phyloP scores from a whole-genome alignment of 345 rosid species.

The Luvunga scandens region DNA sequence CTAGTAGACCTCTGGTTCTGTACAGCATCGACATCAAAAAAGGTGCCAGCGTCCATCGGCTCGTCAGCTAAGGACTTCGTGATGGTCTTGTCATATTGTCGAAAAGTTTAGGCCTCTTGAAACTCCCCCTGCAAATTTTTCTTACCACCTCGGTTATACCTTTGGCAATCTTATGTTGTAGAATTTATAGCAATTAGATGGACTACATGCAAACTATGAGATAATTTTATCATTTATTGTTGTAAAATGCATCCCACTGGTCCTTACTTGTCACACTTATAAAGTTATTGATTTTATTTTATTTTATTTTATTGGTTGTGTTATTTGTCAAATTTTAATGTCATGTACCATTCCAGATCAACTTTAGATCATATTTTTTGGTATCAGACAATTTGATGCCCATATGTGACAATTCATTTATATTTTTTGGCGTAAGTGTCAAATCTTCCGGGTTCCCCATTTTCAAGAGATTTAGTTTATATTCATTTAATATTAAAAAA shows the following conservation, averaged over 20 bases:
- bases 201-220: neutral
- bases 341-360: neutral
- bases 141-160: neutral
- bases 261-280: neutral
- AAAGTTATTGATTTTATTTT: neutral
- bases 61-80: constrained; percentile 71
- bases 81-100: constrained; percentile 65
- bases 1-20: constrained; percentile 64
- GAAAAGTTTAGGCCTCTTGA: constrained; percentile 38
- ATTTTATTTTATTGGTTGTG: neutral
- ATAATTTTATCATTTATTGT: neutral
- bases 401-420: too few relatives aligned
- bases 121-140: neutral
- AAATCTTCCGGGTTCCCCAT: too few relatives aligned
- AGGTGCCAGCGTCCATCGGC: constrained; percentile 51
- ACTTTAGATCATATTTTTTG: neutral
- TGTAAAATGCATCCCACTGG: neutral
- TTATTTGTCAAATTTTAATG: neutral
- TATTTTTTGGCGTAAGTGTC: too few relatives aligned
- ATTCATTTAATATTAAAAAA: too few relatives aligned
- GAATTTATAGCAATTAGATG: neutral
- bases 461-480: too few relatives aligned
- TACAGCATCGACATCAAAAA: constrained; percentile 42
- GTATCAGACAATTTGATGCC: neutral
- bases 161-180: neutral